These are phyloP conservation scores for Eucalyptus marginata DNA, from an alignment of 345 rosid species.

Conservation along the genomic window DNA sequence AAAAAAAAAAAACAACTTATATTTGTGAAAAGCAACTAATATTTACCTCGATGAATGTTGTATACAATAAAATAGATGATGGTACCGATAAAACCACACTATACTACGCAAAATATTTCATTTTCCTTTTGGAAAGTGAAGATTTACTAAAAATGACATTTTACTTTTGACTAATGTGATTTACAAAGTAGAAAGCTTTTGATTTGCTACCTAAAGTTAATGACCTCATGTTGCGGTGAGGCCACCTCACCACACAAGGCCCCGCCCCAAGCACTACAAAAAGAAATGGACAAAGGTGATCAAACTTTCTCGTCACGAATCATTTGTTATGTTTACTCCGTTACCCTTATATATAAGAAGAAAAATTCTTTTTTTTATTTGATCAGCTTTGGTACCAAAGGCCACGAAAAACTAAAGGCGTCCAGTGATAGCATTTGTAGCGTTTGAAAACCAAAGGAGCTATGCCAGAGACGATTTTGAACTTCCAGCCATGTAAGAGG, in stretches of 20 bases:
- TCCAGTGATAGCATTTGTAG: neutral
- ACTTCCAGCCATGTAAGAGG: neutral
- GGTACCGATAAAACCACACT: neutral
- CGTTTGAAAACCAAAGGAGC: neutral
- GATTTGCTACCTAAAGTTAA: neutral
- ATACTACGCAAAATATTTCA: neutral
- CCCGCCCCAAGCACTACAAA: neutral
- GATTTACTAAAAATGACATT: neutral
- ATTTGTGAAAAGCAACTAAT: no score
- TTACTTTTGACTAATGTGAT: neutral
- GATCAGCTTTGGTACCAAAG: neutral
- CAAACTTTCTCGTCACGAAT: neutral
- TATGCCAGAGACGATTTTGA: neutral
- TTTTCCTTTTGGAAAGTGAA: neutral
- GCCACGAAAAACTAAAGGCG: neutral
- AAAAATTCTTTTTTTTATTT: fast-evolving
- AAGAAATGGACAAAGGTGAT: neutral
- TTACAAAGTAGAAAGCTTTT: neutral
- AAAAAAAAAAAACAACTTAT: no score
- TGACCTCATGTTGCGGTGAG: neutral
- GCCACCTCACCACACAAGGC: neutral
- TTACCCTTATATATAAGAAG: neutral
- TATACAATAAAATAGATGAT: neutral
- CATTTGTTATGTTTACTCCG: fast-evolving
- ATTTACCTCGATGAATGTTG: neutral